Base-by-base conservation (phyloP, 2,329 filamentous ascomycete species). In the Fusarium caatingaense region DNA sequence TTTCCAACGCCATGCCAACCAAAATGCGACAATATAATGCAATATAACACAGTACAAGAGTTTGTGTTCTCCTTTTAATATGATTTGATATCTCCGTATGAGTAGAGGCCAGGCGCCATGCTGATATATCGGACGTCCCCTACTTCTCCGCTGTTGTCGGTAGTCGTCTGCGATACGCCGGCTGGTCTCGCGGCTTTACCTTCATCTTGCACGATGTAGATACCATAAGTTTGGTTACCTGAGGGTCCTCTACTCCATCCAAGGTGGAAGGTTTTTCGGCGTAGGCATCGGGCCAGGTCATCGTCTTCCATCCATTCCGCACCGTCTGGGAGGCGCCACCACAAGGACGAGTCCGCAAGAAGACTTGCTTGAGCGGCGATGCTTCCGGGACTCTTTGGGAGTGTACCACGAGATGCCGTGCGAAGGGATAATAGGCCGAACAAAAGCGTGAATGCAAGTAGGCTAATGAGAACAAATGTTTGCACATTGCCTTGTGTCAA, bases 311-410 rank as follows among this genome's bases (percentile, higher is more conserved):
- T 72, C 72, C 74, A 76, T 32, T 75, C 73, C 11, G 69, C 71
- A 23, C 76, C 76, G 16, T 69, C 60, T 6, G 76, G 76, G 9
- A 77, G 57, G 23, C 75, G 71, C 64, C 69, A 73, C 74, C 74
- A 76, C 20, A 76, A 20, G 9, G 71, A 72, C 32, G 75, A 77
- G 68, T 76, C 74, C 7, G 72, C 72, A 23, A 77, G 63, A 37
- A 77, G 72, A 58, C 75, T 77, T 25, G 73, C 76, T 54, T 72
- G 73, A 12, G 75, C 75, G 12, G 75, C 76, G 27, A 77, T 75
- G 32, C 75, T 77, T 11, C 76, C 70, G 4, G 76, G 76, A 51
- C 71, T 73, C 56, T 76, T 76, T 25, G 74, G 64, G 9, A 77
- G 41, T 20, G 56, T 55, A 18, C 65, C 71, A n/a, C 67, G 69